Conservation (phyloP, 2,329 filamentous ascomycete species). For the Decorospora gaudefroyi region DNA sequence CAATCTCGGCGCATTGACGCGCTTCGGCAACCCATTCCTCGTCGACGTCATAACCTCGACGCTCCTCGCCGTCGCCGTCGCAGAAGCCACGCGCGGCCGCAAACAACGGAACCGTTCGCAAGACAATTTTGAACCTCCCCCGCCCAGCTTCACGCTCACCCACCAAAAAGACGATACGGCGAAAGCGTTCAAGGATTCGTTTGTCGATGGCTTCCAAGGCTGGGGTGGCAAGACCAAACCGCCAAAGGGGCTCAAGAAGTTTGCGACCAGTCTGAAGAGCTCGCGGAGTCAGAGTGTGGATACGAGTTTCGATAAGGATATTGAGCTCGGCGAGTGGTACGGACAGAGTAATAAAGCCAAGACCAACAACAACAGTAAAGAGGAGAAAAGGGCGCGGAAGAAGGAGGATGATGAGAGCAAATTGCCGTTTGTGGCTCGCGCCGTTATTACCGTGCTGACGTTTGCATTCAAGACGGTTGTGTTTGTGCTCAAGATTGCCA, state of each 20-base stretch:
- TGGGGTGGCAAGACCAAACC: slow-evolving; percentile 36
- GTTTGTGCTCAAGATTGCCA: slow-evolving; percentile 48
- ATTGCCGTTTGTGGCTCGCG: slow-evolving; percentile 48
- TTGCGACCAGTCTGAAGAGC: slow-evolving; percentile 24
- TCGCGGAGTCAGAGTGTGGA: slow-evolving; percentile 20
- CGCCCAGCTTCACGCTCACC: slow-evolving; percentile 30
- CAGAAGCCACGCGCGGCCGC: slow-evolving; percentile 49
- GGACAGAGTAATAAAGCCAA: slow-evolving; percentile 32
- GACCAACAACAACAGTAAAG: slow-evolving; percentile 16
- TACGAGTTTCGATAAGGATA: slow-evolving; percentile 44
- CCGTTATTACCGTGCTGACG: slow-evolving; percentile 47
- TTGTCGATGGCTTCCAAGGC: slow-evolving; percentile 41
- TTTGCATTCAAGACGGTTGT: slow-evolving; percentile 52
- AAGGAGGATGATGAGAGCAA: slow-evolving; percentile 42
- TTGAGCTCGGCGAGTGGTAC: slow-evolving; percentile 47
- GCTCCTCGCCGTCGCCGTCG: slow-evolving; percentile 52
- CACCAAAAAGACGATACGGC: slow-evolving; percentile 34
- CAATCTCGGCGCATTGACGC: slow-evolving; percentile 52
- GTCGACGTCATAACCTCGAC: slow-evolving; percentile 52
- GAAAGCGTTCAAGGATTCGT: slow-evolving; percentile 37
- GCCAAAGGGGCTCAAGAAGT: slow-evolving; percentile 31
- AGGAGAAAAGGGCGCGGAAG: slow-evolving; percentile 36
- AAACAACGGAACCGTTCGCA: slow-evolving; percentile 23
- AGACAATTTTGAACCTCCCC: slow-evolving; percentile 42
- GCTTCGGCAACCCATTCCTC: slow-evolving; percentile 52